phyloP scores from a whole-genome alignment of 2,329 filamentous ascomycete genomes.

The Xenosphaeropsis pyriputrescens region DNA sequence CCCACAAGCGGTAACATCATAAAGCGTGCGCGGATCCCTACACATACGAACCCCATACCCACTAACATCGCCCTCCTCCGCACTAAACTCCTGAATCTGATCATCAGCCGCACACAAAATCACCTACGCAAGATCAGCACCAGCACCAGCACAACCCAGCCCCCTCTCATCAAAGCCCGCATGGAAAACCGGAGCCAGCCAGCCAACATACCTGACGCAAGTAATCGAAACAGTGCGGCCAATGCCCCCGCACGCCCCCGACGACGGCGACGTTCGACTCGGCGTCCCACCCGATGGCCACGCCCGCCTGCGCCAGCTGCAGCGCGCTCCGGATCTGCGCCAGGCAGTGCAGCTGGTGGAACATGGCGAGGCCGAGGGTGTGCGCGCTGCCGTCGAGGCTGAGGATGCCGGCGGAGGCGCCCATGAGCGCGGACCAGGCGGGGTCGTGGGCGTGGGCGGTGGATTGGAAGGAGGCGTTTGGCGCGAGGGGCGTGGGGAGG shows the following conservation, averaged over 20 bases:
- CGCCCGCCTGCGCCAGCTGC: background rate
- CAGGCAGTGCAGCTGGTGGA: background rate
- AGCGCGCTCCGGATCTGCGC: background rate
- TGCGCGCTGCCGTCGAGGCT: background rate
- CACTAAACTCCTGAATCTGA: background rate
- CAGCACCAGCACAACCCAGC: background rate
- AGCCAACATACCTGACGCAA: background rate
- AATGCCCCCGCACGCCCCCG: background rate
- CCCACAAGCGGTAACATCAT: background rate
- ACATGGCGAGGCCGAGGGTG: background rate
- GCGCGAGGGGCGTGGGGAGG: background rate
- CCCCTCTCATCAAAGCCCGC: background rate
- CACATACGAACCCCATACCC: background rate
- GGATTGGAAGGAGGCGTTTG: background rate
- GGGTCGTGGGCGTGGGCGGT: background rate
- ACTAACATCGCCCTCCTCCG: background rate
- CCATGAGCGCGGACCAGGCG: background rate
- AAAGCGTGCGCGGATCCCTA: background rate
- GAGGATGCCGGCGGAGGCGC: background rate
- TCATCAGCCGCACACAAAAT: background rate
- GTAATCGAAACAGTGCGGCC: background rate
- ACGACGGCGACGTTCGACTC: background rate
- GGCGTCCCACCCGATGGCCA: background rate
- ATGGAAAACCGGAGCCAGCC: background rate
- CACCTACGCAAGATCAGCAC: background rate